Percentiles rank a stretch among this genome's conserved stretches.
These are phyloP conservation scores for Tephrocybe sp. DNA, from an alignment of 768 basidiomycete species.

Conservation along the genomic window DNA sequence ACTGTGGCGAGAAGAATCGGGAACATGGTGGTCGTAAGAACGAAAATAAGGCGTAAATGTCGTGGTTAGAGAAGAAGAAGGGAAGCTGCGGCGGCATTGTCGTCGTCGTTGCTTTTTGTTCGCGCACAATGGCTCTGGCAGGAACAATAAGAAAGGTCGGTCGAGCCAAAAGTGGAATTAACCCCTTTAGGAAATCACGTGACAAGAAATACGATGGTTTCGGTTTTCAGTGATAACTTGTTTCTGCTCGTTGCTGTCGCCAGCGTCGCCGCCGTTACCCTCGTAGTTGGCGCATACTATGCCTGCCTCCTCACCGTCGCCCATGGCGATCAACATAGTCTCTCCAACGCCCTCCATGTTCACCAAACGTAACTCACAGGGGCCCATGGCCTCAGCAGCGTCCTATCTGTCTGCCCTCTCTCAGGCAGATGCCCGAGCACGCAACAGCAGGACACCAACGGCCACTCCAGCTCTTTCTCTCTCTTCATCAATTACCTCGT, in stretches of 20 bases:
- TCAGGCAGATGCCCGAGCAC: conserved; percentile 64
- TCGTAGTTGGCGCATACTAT: conserved; percentile 7
- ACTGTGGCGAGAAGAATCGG: conserved; percentile 12
- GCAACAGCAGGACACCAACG: conserved; percentile 47
- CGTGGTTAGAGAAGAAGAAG: conserved; percentile 24
- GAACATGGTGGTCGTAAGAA: conserved; percentile 23
- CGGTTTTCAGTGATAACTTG: no score
- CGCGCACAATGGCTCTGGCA: no score
- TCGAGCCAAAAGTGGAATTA: no score
- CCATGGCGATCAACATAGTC: conserved; percentile 61
- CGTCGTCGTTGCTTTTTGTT: no score
- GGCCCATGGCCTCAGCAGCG: conserved; percentile 38
- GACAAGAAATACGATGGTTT: no score
- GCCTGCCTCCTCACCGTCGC: conserved; percentile 42
- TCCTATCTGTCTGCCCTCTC: conserved; percentile 45
- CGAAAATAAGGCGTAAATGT: conserved; percentile 18
- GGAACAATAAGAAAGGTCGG: no score
- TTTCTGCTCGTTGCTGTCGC: no score
- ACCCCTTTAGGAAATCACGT: no score
- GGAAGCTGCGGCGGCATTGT: no score
- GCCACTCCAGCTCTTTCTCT: conserved; percentile 74
- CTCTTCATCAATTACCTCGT: conserved; percentile 69
- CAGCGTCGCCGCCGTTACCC: conserved; percentile 1
- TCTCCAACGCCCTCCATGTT: conserved; percentile 58
- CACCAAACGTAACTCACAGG: conserved; percentile 46